Percentiles rank a stretch among this genome's conserved stretches.
Conservation (phyloP, 2,329 filamentous ascomycete genomes). For the Phoma sp. region DNA sequence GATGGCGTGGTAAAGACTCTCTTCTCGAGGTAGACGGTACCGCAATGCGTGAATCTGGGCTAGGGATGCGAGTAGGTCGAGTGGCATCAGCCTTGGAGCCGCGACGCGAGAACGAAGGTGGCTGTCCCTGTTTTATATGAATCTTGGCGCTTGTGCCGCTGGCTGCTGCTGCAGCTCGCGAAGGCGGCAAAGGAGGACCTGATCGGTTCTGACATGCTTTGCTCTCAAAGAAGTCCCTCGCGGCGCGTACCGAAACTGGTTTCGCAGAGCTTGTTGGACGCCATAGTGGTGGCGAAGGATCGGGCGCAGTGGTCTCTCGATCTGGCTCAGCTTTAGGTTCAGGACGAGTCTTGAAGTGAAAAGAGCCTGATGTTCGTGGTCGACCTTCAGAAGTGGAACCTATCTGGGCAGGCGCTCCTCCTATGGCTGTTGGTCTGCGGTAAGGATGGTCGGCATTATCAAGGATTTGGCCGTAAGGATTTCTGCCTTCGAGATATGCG, state of each 20-base stretch:
- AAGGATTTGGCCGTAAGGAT: constrained; percentile 42
- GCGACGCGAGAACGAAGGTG: neutral
- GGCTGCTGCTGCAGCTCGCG: constrained; percentile 6
- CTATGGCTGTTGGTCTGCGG: constrained; percentile 17
- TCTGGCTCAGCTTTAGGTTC: constrained; percentile 18
- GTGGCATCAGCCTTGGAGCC: constrained; percentile 1
- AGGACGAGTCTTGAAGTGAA: constrained; percentile 29
- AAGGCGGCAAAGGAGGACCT: constrained; percentile 21
- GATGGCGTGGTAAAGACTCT: constrained; percentile 14
- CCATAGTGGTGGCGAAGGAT: constrained; percentile 11
- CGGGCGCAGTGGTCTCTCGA: constrained; percentile 7
- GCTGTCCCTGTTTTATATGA: constrained; percentile 1
- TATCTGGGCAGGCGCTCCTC: constrained; percentile 29
- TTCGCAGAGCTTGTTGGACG: constrained; percentile 20
- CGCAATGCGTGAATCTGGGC: neutral
- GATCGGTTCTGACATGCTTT: constrained; percentile 28
- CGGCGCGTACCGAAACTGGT: constrained; percentile 33
- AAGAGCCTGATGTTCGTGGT: constrained; percentile 26
- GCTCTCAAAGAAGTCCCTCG: constrained; percentile 40
- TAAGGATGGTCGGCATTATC: constrained; percentile 32
- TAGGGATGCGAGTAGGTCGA: constrained; percentile 8
- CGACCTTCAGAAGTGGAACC: constrained; percentile 29
- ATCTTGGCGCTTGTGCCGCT: constrained; percentile 9
- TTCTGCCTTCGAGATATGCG: constrained; percentile 41
- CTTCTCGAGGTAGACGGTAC: constrained; percentile 1